Percentiles rank a stretch among this genome's conserved stretches.
These are phyloP conservation scores for Bigelowiella natans DNA, from an alignment of 78 protist species.

Conservation along the genomic window DNA sequence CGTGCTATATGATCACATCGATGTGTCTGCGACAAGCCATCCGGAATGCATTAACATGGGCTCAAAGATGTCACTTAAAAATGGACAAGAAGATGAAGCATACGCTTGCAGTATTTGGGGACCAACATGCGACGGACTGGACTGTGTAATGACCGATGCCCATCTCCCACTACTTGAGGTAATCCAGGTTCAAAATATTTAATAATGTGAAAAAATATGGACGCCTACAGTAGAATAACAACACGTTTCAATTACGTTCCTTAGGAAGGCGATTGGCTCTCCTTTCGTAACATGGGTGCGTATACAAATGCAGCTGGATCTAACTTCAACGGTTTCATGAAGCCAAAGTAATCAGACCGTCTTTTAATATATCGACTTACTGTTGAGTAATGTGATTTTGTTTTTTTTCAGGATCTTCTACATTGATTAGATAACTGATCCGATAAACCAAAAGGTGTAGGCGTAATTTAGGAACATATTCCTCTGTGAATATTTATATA, in stretches of 20 bases:
- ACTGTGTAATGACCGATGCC: constrained; percentile 19
- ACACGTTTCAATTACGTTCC: constrained; percentile 8
- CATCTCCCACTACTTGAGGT: constrained; percentile 7
- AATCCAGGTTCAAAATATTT: background rate
- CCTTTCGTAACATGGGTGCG: constrained; percentile 83
- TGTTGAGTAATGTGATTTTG: too few relatives aligned
- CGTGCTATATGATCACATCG: constrained; percentile 71
- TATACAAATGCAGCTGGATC: constrained; percentile 71
- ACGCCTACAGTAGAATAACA: background rate
- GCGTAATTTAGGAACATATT: too few relatives aligned
- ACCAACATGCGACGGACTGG: constrained; percentile 93
- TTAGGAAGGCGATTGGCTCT: constrained; percentile 80
- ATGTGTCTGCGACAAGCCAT: background rate
- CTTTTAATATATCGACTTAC: background rate
- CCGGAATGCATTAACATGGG: background rate
- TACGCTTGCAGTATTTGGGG: constrained; percentile 73
- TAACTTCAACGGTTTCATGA: constrained; percentile 9
- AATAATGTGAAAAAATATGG: background rate
- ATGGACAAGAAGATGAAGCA: background rate
- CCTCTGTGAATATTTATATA: too few relatives aligned
- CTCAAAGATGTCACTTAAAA: background rate
- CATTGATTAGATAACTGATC: too few relatives aligned
- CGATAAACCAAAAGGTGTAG: too few relatives aligned
- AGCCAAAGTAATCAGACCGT: background rate
- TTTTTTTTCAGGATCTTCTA: too few relatives aligned